A percentile compares a stretch with the other conserved stretches of the same genome.
Conservation (phyloP, 2,329 filamentous ascomycete genomes). For the Albifimbria verrucaria region DNA sequence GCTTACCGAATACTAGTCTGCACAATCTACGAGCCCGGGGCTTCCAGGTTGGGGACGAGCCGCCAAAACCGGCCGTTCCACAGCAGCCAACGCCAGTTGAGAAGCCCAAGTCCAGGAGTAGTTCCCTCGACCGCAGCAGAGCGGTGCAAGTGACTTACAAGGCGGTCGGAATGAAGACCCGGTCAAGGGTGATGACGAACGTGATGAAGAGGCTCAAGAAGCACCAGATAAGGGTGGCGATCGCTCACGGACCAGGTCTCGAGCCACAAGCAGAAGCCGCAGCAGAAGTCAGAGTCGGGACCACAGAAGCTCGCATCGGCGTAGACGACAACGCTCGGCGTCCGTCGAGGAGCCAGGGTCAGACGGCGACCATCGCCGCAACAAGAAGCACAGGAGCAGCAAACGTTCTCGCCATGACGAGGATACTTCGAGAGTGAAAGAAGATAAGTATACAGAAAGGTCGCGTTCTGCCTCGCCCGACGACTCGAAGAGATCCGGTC, state of each 20-base stretch:
- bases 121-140: conserved; percentile 38
- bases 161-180: conserved; percentile 33
- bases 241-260: conserved; percentile 31
- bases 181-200: conserved; percentile 19
- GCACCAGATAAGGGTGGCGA: conserved; percentile 14
- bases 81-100: conserved; percentile 10
- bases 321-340: conserved; percentile 53
- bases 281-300: conserved; percentile 37
- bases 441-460: conserved; percentile 47
- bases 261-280: conserved; percentile 26
- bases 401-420: conserved; percentile 36
- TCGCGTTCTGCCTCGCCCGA: conserved; percentile 65
- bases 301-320: conserved; percentile 44
- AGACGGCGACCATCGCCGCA: conserved; percentile 43
- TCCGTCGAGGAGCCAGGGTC: conserved; percentile 47
- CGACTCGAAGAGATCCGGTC: conserved; percentile 52
- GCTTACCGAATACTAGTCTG: conserved; percentile 77
- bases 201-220: conserved; percentile 18
- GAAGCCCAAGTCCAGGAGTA: conserved; percentile 42
- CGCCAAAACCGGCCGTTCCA: conserved; percentile 14
- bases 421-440: conserved; percentile 16
- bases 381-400: conserved; percentile 47
- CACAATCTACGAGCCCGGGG: conserved; percentile 58
- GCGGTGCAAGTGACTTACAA: conserved; percentile 29
- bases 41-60: conserved; percentile 41